Conservation (phyloP, 2,329 filamentous ascomycete genomes). For the Fusarium pseudocircinatum region DNA sequence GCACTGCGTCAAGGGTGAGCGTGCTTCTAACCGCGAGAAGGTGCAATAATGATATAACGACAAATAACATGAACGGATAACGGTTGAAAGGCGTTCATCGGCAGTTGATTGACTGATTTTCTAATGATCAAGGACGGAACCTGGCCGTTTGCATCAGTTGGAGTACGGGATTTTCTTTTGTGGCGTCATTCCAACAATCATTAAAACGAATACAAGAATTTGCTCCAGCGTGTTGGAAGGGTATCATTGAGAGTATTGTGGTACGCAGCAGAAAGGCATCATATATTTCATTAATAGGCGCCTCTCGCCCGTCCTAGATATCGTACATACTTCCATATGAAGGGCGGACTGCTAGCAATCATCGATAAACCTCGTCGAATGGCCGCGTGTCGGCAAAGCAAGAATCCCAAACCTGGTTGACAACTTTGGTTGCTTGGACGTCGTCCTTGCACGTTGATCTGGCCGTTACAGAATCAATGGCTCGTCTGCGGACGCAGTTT, state of each 20-base stretch:
- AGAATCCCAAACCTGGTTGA: slow-evolving; percentile 99
- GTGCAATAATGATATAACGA: slow-evolving; percentile 37
- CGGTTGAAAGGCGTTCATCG: slow-evolving; percentile 36
- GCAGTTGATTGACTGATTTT: slow-evolving; percentile 22
- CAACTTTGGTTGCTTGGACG: slow-evolving; percentile 83
- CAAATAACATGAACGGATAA: slow-evolving; percentile 18
- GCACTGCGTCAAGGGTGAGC: slow-evolving; percentile 79
- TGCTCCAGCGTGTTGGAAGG: slow-evolving; percentile 22
- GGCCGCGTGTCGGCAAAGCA: slow-evolving; percentile 94
- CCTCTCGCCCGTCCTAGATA: slow-evolving; percentile 19
- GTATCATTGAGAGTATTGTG: slow-evolving; percentile 42
- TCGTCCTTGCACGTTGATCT: slow-evolving; percentile 86
- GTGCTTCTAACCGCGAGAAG: slow-evolving; percentile 62
- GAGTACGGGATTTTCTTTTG: slow-evolving; percentile 42
- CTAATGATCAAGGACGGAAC: slow-evolving; percentile 23
- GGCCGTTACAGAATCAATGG: slow-evolving; percentile 80
- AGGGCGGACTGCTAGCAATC: slow-evolving; percentile 34
- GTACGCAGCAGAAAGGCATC: slow-evolving; percentile 26
- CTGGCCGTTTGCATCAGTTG: slow-evolving; percentile 44
- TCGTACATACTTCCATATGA: slow-evolving; percentile 35
- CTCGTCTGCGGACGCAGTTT: slow-evolving; percentile 85
- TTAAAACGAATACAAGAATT: slow-evolving; percentile 25
- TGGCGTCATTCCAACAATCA: slow-evolving; percentile 26
- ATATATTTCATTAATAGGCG: slow-evolving; percentile 17
- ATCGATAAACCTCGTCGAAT: slow-evolving; percentile 96